These are phyloP conservation scores for Penicillium ucsense DNA, from an alignment of 495 filamentous ascomycete species.

Conservation along the genomic window DNA sequence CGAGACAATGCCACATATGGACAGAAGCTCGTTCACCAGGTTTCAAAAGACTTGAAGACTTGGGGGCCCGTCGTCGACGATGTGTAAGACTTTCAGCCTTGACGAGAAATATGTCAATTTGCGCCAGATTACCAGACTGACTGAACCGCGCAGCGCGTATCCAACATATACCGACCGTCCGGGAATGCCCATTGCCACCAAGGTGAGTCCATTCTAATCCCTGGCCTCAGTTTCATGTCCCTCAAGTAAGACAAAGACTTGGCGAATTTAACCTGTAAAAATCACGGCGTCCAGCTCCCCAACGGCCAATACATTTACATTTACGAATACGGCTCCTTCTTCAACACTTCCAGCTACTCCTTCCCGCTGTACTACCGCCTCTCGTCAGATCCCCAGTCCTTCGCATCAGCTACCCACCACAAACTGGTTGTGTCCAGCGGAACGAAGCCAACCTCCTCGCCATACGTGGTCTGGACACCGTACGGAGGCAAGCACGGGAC, in stretches of 20 bases:
- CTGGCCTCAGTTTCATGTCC: too few relatives aligned
- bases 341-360: slow-evolving; percentile 26
- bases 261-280: too few relatives aligned
- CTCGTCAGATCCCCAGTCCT: slow-evolving; percentile 41
- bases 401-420: slow-evolving; percentile 32
- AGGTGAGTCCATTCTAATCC: slow-evolving; percentile 8
- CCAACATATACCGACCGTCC: slow-evolving; percentile 51
- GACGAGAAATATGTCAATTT: not conserved
- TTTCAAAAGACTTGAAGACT: slow-evolving; percentile 41
- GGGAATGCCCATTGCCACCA: slow-evolving; percentile 54
- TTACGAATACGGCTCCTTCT: slow-evolving; percentile 53
- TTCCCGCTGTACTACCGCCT: slow-evolving; percentile 53
- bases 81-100: slow-evolving; percentile 25
- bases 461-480: slow-evolving; percentile 45
- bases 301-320: slow-evolving; percentile 52
- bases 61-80: slow-evolving; percentile 55
- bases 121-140: slow-evolving; percentile 1
- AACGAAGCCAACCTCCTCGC: slow-evolving; percentile 41
- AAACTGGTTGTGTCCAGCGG: slow-evolving; percentile 38
- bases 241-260: too few relatives aligned
- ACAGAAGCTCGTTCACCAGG: slow-evolving; percentile 58
- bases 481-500: slow-evolving; percentile 48
- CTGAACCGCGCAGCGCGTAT: slow-evolving; percentile 24
- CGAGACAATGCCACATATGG: slow-evolving; percentile 49
- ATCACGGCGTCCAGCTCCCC: slow-evolving; percentile 33